phyloP scores from a whole-genome alignment of 148 eudicot genomes.

The Polygonum maritimum region DNA sequence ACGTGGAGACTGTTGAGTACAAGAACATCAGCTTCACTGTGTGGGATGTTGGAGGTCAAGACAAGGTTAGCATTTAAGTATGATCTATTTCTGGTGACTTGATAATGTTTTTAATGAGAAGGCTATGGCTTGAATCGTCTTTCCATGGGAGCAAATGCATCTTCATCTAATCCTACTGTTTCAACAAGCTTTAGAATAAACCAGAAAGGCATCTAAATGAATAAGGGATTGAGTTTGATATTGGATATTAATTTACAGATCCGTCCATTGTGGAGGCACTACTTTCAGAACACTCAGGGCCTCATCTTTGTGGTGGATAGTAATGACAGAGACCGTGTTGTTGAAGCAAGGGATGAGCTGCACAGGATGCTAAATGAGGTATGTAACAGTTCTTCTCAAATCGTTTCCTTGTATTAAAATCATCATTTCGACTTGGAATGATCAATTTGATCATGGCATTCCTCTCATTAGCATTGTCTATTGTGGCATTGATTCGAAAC shows the following conservation, averaged over 20 bases:
- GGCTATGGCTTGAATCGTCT: background rate
- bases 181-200: background rate
- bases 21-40: constrained; percentile 39
- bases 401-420: background rate
- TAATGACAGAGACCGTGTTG: constrained; percentile 77
- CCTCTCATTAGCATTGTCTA: background rate
- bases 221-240: background rate
- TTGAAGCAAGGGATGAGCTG: constrained; percentile 77
- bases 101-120: background rate
- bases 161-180: background rate
- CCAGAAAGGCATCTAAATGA: background rate
- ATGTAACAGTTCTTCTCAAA: background rate
- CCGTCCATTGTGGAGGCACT: constrained; percentile 91
- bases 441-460: background rate
- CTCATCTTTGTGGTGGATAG: constrained; percentile 81
- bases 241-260: constrained; percentile 31
- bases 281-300: constrained; percentile 80
- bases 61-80: background rate
- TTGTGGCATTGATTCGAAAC: background rate
- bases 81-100: background rate
- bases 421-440: background rate
- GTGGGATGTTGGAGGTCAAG: constrained; percentile 14
- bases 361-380: constrained; percentile 89
- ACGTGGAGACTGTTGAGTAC: constrained; percentile 36
- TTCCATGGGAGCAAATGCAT: background rate